Evolutionary conservation across 805 yeast species (phyloP), one percentile per base, ranked within the genome.

Genomic region (Starmera amethionina): DNA sequence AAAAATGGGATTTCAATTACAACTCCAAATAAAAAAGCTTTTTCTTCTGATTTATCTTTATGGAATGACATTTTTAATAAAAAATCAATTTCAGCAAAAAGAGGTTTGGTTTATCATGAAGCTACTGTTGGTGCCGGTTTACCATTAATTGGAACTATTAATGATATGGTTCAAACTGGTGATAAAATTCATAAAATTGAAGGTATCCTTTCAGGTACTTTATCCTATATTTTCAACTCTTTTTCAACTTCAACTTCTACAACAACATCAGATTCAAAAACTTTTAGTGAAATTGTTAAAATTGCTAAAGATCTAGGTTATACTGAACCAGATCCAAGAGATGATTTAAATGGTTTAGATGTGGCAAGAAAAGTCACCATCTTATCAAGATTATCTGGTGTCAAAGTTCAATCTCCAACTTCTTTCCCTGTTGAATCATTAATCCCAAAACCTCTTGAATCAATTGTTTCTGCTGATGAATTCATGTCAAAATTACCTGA

Each of bases 281-380:
- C 27, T 22, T 93, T 89, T 62, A 87, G 97, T 22, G 95, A 88
- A 41, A 80, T 93, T 38, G 97, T 93, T 43, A 70, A 74, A 47
- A 78, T 79, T 37, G 98, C 99, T 40, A 90, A 90, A 66, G 65
- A 79, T 39, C 70, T 87, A 49, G 99, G 99, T 39, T 93, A 87
- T 74, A 90, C 97, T 34, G 98, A 93, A 67, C 99, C 99, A 38
- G 99, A 93, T 63, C 98, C 99, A 63, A 82, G 99, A 67, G 99
- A 93, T 62, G 99, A 93, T 60, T 76, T 93, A 63, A 93, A 90
- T 63, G 99, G 99, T 40, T 73, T 93, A 60, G 99, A 93, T 59
- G 96, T 93, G 45, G 99, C 99, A 35, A 82, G 99, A 74, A 93
- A 93, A 64, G 96, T 93, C 28, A 88, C 98, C 22, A 93, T 93